Evolutionary conservation across 768 basidiomycete genomes (phyloP), one percentile per base, ranked within the genome.

Genomic region (Termitomyces sp.): DNA sequence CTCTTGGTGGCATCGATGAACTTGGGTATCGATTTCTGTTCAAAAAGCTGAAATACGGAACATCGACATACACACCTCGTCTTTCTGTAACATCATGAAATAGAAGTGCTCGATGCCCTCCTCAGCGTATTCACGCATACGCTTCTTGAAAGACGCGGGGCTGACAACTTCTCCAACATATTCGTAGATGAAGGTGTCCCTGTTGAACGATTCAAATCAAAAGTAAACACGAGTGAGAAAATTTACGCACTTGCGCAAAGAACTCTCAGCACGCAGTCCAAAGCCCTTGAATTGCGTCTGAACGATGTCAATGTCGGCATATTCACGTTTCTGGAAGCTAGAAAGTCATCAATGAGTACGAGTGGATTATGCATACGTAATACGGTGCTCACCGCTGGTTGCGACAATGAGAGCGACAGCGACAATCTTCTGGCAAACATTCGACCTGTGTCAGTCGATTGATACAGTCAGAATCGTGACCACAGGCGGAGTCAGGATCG

Each of bases 11-110:
- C 97, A 72, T 99, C 97, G 68, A 99, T 95, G 73, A 91, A 99
- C 95, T 54, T 95, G 47, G 55, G 4, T 12, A 10, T 9, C 7
- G 32, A 38, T 28, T 33, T 26, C n/a, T 23, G 43, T 53, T 26
- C 50, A 49, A 40, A 48, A 40, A 35, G 33, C 38, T 40, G 28
- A 48, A 13, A 38, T 9, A 46, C 10, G 54, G 41, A 26, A 58
- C 14, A 28, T 33, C 49, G 28, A 43, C 36, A 18, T 14, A 72
- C 84, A 57, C 64, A 94, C 95, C 83, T 98, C 95, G 65, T 96
- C 95, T 69, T 92, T 94, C 75, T 99, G 97, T 59, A 99, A 74
- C 91, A 96, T 95, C 97, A 98, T 99, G 71, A 99, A 99, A 76
- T 98, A 99, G 67, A 98, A 99, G 72, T 98, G 97, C 55, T 84